Base-by-base conservation (phyloP, 2,329 filamentous ascomycete genomes). In the Curvularia spicifera region DNA sequence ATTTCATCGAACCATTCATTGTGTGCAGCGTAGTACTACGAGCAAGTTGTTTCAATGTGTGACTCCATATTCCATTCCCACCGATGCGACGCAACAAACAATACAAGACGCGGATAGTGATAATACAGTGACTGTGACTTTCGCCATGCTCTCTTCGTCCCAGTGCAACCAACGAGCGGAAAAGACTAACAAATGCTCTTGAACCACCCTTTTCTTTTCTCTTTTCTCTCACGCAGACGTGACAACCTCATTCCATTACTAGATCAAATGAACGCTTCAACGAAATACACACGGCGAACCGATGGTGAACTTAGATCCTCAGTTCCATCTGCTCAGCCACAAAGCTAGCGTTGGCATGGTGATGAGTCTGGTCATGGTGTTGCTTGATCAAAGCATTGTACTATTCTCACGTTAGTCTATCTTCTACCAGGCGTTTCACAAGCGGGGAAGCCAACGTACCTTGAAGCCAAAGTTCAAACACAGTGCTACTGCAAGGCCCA, bases 391-490 rank as follows among this genome's bases (percentile, higher is more conserved):
- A 35, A 2, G 61, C 66, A 8, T 60, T 66, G 22, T 72, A 73
- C 71, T 70, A 53, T 51, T 31, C 48, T 12, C 1, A 44, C 13
- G 33, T 56, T 29, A 51, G 50, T 22, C 43, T 18, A 15, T 35
- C 29, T 35, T 6, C 33, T 35, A 35, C 13, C 1, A 15, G 33
- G 13, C 13, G 13, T 35, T n/a, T n/a, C 13, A 35, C 33, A 15
- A 1, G 33, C 7, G 15, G 35, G 44, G 46, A 24, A 39, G 55
- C 9, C 7, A 54, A 70, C 72, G 28, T 72, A 91, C 89, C 83
- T 94, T 93, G 76, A 98, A 92, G 24, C 85, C 85, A 80, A 98
- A 96, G 76, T 99, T 99, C 68, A 97, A 75, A 59, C 92, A 82
- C 72, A 99, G 78, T 6, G 93, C 93, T 49, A 89, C 71, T 62